These are phyloP conservation scores for Microdochium paspali DNA, from an alignment of 2,329 filamentous ascomycete species.

Conservation along the genomic window DNA sequence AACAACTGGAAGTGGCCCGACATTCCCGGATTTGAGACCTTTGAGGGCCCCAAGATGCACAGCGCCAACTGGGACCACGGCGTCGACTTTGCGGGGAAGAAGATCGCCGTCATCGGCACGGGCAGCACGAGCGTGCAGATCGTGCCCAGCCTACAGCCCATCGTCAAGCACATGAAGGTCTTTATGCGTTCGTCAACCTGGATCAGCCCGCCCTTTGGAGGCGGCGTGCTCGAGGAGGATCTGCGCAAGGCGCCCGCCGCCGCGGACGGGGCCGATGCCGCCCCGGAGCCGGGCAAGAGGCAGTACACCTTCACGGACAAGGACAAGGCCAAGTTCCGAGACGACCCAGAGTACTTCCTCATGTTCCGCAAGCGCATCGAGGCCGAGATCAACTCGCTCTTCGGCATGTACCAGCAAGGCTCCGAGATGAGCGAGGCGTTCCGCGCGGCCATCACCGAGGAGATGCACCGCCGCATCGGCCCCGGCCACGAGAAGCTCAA, in stretches of 20 bases:
- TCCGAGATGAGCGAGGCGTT: conserved; percentile 27
- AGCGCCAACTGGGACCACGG: conserved; percentile 44
- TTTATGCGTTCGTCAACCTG: conserved; percentile 16
- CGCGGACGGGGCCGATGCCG: conserved; percentile 13
- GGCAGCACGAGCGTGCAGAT: conserved; percentile 47
- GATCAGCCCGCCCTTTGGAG: conserved; percentile 14
- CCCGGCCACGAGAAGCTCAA: conserved; percentile 29
- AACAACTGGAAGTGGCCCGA: conserved; percentile 43
- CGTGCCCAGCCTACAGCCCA: conserved; percentile 33
- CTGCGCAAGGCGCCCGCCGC: conserved; percentile 8
- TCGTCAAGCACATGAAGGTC: conserved; percentile 9
- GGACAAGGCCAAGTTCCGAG: conserved; percentile 26
- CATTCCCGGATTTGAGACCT: conserved; percentile 39
- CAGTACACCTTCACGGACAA: conserved; percentile 29
- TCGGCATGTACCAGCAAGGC: conserved; percentile 30
- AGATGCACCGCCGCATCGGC: conserved; percentile 31
- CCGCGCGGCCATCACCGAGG: conserved; percentile 27
- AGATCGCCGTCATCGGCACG: conserved; percentile 40
- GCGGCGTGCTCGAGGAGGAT: conserved; percentile 15
- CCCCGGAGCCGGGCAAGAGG: conserved; percentile 22
- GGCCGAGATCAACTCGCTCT: conserved; percentile 29
- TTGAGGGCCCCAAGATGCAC: conserved; percentile 43
- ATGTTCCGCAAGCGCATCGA: conserved; percentile 32
- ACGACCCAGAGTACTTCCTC: conserved; percentile 29
- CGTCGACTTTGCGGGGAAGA: conserved; percentile 35